phyloP scores from a whole-genome alignment of 176 grass and related monocot genomes.

The Elymus sibiricus region DNA sequence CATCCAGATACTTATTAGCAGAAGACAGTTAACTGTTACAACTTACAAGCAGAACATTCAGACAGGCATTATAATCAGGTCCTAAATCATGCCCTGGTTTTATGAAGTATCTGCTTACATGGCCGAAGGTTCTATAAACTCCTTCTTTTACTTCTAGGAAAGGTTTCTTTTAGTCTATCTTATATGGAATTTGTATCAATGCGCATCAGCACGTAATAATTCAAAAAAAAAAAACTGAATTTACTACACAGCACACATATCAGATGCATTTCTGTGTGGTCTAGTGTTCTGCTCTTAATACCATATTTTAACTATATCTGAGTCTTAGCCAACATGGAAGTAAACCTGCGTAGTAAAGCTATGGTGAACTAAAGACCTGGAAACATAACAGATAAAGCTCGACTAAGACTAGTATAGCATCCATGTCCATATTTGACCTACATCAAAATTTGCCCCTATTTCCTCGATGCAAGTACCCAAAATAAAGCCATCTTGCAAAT shows the following conservation, averaged over 20 bases:
- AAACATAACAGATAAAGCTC: constrained; percentile 4
- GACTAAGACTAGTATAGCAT: background rate
- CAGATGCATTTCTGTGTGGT: background rate
- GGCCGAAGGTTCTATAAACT: no score
- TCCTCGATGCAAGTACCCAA: background rate
- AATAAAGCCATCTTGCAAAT: background rate
- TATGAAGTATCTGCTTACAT: no score
- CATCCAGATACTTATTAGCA: background rate
- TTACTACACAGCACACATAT: background rate
- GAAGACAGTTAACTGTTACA: background rate
- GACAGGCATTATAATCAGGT: background rate
- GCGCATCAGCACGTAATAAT: background rate
- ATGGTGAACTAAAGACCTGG: background rate
- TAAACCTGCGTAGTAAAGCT: background rate
- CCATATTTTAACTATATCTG: background rate
- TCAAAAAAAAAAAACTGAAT: background rate
- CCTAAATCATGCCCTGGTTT: background rate
- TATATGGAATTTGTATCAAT: background rate
- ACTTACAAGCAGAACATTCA: background rate
- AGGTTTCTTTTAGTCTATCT: background rate
- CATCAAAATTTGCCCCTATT: background rate
- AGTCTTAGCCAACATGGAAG: background rate
- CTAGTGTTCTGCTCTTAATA: background rate
- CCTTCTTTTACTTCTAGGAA: background rate
- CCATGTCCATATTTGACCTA: background rate